Evolutionary conservation across 2,329 filamentous ascomycete species (phyloP), one percentile per base, ranked within the genome.

Genomic region (Fusarium praegraminearum): DNA sequence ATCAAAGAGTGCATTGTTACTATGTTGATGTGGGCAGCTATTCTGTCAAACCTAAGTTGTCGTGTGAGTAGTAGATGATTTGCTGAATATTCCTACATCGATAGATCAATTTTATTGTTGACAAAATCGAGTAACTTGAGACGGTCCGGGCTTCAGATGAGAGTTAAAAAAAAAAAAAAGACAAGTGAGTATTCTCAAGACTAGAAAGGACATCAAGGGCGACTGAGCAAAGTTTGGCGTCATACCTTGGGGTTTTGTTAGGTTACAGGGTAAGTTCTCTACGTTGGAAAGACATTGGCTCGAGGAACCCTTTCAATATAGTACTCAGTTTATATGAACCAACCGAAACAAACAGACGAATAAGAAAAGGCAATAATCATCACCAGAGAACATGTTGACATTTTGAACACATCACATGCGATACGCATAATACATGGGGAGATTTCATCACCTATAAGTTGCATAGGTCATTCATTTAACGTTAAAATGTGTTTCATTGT

Each of bases 401-500:
- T 9, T 28, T 44, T 44, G 12, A n/a, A 49, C 15, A 32, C 9
- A 16, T 22, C 46, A 49, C 22, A 24, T 10, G 40, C 22, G 40
- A 26, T 15, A 16, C 28, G 32, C 12, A 20, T 28, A 52, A 20
- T 28, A 52, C 9, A 20, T 11, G 10, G 6, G n/a, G 26, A 12
- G 24, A n/a, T 11, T 11, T 30, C 8, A 10, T 55, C 52, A 30
- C 44, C 11, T 44, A 22, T 54, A n/a, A 44, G 24, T 41, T 52
- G 13, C 26, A 41, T 40, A 52, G 49, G 36, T 52, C 49, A 52
- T 52, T 46, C 43, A 45, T 40, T 46, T 18, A 52, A 66, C 41
- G 35, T 38, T 65, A 26, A 57, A 65, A 60, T 59, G 55, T 72
- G 70, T 51, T 68, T 65, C 46, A 69, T 69, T 70, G 57, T 64